phyloP scores from a whole-genome alignment of 2,329 filamentous ascomycete species.

The Trichoderma polysporum region DNA sequence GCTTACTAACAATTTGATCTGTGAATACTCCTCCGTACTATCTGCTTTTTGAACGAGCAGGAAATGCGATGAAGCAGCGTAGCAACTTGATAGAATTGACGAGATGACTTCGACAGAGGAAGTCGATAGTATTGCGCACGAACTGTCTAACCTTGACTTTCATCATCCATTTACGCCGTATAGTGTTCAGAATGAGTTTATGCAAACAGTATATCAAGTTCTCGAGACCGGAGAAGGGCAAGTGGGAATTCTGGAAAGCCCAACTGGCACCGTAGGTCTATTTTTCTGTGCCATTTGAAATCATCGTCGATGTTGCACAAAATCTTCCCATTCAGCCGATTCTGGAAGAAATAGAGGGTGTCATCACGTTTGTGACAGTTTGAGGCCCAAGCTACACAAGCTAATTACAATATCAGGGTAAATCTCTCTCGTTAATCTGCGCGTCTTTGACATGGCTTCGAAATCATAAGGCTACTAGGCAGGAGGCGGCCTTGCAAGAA shows the following conservation, averaged over 20 bases:
- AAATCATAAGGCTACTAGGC: slow-evolving; percentile 66
- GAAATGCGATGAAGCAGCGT: neutral
- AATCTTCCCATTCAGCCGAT: too few species aligned
- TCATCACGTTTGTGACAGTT: neutral
- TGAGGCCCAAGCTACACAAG: neutral
- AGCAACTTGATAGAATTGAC: slow-evolving; percentile 1
- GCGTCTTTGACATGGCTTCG: slow-evolving; percentile 89
- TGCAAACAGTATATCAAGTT: slow-evolving; percentile 77
- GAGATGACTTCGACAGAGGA: slow-evolving; percentile 21
- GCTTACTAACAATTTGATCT: neutral
- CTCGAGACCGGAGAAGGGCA: slow-evolving; percentile 70
- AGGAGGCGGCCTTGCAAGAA: slow-evolving; percentile 51
- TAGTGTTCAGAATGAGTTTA: slow-evolving; percentile 82
- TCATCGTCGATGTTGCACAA: neutral
- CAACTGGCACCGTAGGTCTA: slow-evolving; percentile 69
- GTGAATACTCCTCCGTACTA: neutral
- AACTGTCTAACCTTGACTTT: slow-evolving; percentile 56
- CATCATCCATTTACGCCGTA: slow-evolving; percentile 88
- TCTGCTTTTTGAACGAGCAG: neutral
- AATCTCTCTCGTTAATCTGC: slow-evolving; percentile 89
- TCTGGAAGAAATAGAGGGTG: neutral
- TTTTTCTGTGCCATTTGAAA: too few species aligned
- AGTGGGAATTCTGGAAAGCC: slow-evolving; percentile 86
- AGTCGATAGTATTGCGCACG: slow-evolving; percentile 24
- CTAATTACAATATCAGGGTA: slow-evolving; percentile 56